These are phyloP conservation scores for Aspergillus chevalieri DNA, from an alignment of 2,329 filamentous ascomycete species.

Conservation along the genomic window DNA sequence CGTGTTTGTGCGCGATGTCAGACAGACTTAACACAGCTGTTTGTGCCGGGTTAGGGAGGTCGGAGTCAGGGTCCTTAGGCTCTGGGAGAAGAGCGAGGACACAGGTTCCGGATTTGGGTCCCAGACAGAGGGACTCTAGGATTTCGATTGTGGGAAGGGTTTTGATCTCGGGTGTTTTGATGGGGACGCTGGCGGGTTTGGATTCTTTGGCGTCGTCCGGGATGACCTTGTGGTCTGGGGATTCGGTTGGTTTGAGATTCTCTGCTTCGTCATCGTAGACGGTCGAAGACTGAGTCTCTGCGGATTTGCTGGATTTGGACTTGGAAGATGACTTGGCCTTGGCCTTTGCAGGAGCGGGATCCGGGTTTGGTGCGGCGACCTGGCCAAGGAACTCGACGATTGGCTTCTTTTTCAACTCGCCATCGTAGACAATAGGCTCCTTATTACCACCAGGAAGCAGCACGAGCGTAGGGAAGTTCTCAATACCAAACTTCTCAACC, in stretches of 20 bases:
- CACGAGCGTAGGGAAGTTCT: slow-evolving; percentile 72
- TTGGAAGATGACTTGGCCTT: slow-evolving; percentile 27
- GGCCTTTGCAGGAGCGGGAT: slow-evolving; percentile 51
- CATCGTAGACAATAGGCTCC: slow-evolving; percentile 67
- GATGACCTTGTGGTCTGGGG: slow-evolving; percentile 46
- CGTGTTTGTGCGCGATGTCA: slow-evolving; percentile 70
- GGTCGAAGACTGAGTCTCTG: slow-evolving; percentile 47
- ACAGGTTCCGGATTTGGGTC: slow-evolving; percentile 71
- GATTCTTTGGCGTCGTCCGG: slow-evolving; percentile 27
- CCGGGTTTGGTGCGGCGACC: slow-evolving; percentile 70
- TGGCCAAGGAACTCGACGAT: slow-evolving; percentile 80
- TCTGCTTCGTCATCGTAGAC: slow-evolving; percentile 38
- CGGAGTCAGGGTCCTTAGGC: slow-evolving; percentile 46
- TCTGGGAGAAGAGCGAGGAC: slow-evolving; percentile 67
- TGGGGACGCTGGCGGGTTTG: slow-evolving; percentile 45
- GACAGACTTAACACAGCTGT: slow-evolving; percentile 60
- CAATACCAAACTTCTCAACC: slow-evolving; percentile 67
- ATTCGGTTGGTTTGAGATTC: slow-evolving; percentile 44
- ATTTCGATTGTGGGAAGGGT: slow-evolving; percentile 58
- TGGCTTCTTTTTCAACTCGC: slow-evolving; percentile 75
- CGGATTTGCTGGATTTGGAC: slow-evolving; percentile 27
- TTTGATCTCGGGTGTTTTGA: slow-evolving; percentile 58
- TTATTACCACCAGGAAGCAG: slow-evolving; percentile 67
- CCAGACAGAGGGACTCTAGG: slow-evolving; percentile 66
- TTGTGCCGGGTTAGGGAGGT: slow-evolving; percentile 35